Evolutionary conservation across 2,329 filamentous ascomycete species (phyloP), one percentile per base, ranked within the genome.

Genomic region (Arachnomyces sp.): DNA sequence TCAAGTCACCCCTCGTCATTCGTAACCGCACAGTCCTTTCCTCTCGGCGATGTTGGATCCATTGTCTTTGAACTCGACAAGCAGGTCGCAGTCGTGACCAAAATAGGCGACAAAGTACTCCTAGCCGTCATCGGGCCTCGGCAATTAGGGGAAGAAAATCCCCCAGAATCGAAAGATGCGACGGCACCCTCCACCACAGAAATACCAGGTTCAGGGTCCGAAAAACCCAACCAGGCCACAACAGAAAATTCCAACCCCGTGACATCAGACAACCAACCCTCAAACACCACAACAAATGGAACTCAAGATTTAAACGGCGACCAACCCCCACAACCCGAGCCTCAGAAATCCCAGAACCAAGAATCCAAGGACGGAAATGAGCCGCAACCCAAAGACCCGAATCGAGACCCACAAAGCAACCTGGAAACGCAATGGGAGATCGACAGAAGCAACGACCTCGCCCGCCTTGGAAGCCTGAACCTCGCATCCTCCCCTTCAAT

Each of bases 51-150:
- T 37, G 63, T 66, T n/a, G 63, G 64, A 13, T 65, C 63, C 3
- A 66, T 66, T 32, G 60, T 65, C 33, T 66, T 66, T 30, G 63
- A 66, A 40, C 57, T 63, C 3, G 60, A 65, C 29, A 58, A 63
- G 37, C 53, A 55, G 5, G 62, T 65, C 15, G 62, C 63, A 2
- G 60, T 66, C 6, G 61, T 66, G 15, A 66, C 64, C 20, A 56
- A 54, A 14, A 59, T 66, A 37, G 63, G 62, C 20, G 63, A 66
- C 39, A 65, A 64, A 43, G 61, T 66, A 12, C 60, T 66, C 13
- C 54, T 66, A 13, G 64, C 63, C 4, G 62, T 60, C 2, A 57
- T 65, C 2, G 64, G 64, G 6, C 63, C 63, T 9, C 13, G 4
- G 12, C 12, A 30, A 30, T 17, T n/a, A 30, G 20, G 18, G 13